phyloP scores from a whole-genome alignment of 805 yeast species.

The Suhomyces faveliae region DNA sequence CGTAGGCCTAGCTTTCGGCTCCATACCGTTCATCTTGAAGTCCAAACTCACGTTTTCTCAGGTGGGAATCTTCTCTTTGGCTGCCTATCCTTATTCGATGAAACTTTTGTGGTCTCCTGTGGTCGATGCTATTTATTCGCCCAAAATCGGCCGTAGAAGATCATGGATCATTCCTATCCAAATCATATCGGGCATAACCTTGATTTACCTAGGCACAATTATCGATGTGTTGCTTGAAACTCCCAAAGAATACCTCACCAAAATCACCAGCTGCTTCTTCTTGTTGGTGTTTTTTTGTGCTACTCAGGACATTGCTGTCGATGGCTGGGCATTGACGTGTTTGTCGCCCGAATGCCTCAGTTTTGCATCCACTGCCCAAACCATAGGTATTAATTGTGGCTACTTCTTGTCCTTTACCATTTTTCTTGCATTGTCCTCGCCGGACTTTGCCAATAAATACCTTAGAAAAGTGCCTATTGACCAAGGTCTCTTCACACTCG shows the following conservation, averaged over 20 bases:
- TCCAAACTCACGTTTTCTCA: conserved; percentile 81
- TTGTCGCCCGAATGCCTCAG: conserved; percentile 74
- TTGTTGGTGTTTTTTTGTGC: conserved; percentile 84
- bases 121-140: conserved; percentile 80
- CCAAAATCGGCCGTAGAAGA: conserved; percentile 73
- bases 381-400: conserved; percentile 91
- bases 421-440: conserved; percentile 84
- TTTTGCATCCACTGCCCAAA: conserved; percentile 96
- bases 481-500: conserved; percentile 66
- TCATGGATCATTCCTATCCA: conserved; percentile 97
- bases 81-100: conserved; percentile 91
- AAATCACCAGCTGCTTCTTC: conserved; percentile 71
- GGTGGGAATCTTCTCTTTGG: conserved; percentile 86
- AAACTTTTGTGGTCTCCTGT: conserved; percentile 95
- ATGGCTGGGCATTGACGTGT: conserved; percentile 96
- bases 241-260: conserved; percentile 49
- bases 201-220: conserved; percentile 60
- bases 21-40: conserved; percentile 86
- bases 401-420: conserved; percentile 90
- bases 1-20: conserved; percentile 92
- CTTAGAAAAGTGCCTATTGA: conserved; percentile 60
- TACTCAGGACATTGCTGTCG: conserved; percentile 98
- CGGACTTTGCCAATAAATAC: conserved; percentile 88
- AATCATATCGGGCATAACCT: conserved; percentile 65
- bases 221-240: conserved; percentile 52